Evolutionary conservation across 257 asterid species (phyloP).

Genomic region (Fraxinus quadrangulata): DNA sequence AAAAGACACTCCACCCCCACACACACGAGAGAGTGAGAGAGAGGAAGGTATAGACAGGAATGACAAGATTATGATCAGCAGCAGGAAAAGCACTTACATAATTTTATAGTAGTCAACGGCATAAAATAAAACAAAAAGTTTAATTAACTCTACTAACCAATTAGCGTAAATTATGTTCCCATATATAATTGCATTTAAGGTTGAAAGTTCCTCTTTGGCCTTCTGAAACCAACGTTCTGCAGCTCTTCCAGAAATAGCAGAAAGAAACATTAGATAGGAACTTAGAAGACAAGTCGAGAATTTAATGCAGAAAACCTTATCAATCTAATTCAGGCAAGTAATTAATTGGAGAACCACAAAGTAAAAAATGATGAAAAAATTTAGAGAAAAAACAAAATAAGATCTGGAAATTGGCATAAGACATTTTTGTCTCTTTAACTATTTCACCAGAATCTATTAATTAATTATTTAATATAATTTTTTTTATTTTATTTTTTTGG

Average conservation of each 20-base stretch:
- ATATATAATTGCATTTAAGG: constrained; percentile 77
- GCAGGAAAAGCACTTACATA: neutral
- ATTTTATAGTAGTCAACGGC: neutral
- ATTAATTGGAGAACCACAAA: constrained; percentile 10
- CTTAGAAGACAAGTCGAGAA: neutral
- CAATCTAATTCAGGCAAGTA: constrained; percentile 5
- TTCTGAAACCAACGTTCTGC: constrained; percentile 94
- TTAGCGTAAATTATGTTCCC: constrained; percentile 87
- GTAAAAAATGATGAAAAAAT: neutral
- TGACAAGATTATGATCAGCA: constrained; percentile 1
- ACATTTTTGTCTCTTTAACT: neutral
- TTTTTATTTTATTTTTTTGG: too few species aligned
- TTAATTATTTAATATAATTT: neutral
- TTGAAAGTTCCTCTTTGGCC: constrained; percentile 69
- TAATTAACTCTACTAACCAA: constrained; percentile 58
- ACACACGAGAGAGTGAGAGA: neutral
- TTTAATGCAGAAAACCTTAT: constrained; percentile 6
- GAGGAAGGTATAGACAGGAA: neutral
- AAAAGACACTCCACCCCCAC: neutral
- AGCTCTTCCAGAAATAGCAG: constrained; percentile 65
- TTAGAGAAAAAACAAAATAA: neutral
- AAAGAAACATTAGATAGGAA: constrained; percentile 37
- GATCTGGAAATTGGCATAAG: constrained; percentile 4
- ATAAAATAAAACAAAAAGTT: constrained; percentile 7
- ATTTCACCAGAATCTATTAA: neutral